These are phyloP conservation scores for Fusarium incarnatum DNA, from an alignment of 2,329 filamentous ascomycete genomes.

Conservation along the genomic window DNA sequence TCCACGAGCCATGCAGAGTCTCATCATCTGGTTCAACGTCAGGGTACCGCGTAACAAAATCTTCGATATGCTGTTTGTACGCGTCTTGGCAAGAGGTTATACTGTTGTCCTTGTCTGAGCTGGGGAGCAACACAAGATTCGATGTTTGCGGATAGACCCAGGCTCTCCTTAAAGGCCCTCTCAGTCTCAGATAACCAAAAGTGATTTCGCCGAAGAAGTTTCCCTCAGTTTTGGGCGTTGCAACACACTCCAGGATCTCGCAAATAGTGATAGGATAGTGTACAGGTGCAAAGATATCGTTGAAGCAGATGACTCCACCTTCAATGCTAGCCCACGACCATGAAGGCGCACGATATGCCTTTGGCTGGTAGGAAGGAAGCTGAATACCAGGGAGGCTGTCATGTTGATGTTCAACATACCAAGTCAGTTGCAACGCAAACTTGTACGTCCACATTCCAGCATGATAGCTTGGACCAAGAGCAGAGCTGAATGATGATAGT, in stretches of 20 bases:
- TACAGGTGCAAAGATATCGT: neutral
- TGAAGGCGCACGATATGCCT: neutral
- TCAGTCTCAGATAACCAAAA: neutral
- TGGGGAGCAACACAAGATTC: neutral
- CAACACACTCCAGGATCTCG: neutral
- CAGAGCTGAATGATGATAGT: neutral
- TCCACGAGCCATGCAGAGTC: neutral
- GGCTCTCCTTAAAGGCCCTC: neutral
- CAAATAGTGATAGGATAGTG: neutral
- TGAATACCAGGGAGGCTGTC: neutral
- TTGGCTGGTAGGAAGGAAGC: neutral
- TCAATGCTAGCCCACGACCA: neutral
- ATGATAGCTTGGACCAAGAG: neutral
- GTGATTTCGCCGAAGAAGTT: neutral
- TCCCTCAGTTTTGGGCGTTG: neutral
- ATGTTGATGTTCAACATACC: neutral
- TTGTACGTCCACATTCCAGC: neutral
- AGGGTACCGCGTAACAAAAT: neutral
- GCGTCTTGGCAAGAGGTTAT: neutral
- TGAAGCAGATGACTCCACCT: neutral
- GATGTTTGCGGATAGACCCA: neutral
- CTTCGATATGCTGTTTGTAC: neutral
- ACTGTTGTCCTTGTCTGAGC: rapidly evolving
- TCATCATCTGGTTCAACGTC: neutral
- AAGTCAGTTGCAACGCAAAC: neutral